These are phyloP conservation scores for Aphanomyces invadans DNA, from an alignment of 352 stramenopile genomes.

Conservation along the genomic window DNA sequence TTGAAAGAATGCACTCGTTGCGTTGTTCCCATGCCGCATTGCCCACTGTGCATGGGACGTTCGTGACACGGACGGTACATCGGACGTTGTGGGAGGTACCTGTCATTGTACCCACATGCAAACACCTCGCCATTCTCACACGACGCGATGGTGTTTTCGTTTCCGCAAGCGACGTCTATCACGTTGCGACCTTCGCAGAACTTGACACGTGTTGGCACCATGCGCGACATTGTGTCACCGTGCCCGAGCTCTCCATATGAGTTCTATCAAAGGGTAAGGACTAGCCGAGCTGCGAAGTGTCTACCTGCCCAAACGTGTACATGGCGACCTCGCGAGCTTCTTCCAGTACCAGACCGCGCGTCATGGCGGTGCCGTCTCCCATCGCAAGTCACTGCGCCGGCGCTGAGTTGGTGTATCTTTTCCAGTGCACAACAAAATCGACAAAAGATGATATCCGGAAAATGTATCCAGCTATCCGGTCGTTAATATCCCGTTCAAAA, in stretches of 20 bases:
- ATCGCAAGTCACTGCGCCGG: too few relatives aligned
- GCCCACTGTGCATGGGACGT: conserved; percentile 43
- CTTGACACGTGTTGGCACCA: conserved; percentile 40
- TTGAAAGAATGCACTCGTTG: conserved; percentile 56
- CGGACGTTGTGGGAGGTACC: conserved; percentile 28
- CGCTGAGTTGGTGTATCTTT: too few relatives aligned
- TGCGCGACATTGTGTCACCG: conserved; percentile 70
- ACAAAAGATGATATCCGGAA: too few relatives aligned
- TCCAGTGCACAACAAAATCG: too few relatives aligned
- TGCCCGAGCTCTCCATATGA: conserved; percentile 88
- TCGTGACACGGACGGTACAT: too few relatives aligned
- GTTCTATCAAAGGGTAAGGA: conserved; percentile 49
- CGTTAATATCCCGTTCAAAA: too few relatives aligned
- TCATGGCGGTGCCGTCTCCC: not conserved
- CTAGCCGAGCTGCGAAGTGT: not conserved
- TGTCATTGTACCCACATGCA: conserved; percentile 90
- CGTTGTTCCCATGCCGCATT: conserved; percentile 82
- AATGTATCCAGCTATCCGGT: too few relatives aligned
- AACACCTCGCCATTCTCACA: conserved; percentile 74
- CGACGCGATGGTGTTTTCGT: conserved; percentile 87
- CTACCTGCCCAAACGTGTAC: conserved; percentile 43
- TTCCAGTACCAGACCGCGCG: not conserved
- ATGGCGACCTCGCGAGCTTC: conserved; percentile 30
- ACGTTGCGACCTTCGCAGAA: conserved; percentile 38
- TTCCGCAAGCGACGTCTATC: conserved; percentile 78